Evolutionary conservation across 2,329 filamentous ascomycete genomes (phyloP).

Genomic region (Trichoderma citrinoviride): DNA sequence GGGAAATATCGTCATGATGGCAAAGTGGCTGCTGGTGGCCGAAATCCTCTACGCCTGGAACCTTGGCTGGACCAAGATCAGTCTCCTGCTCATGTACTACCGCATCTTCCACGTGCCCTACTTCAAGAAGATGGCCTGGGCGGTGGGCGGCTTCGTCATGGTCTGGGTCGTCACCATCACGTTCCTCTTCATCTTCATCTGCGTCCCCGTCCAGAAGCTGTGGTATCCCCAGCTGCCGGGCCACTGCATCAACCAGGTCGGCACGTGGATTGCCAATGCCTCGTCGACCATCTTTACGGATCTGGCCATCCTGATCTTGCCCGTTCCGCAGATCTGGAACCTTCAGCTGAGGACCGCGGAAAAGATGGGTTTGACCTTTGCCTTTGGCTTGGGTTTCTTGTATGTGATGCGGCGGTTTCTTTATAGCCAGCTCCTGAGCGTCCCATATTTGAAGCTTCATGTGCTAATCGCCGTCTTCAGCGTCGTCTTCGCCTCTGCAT

Average conservation of each 20-base stretch:
- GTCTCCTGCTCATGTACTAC: constrained; percentile 51
- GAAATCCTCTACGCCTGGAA: constrained; percentile 50
- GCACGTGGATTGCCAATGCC: constrained; percentile 50
- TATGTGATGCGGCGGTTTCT: constrained; percentile 29
- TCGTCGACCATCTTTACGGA: constrained; percentile 48
- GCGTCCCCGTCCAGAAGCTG: constrained; percentile 47
- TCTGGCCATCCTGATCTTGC: constrained; percentile 44
- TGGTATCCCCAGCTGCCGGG: constrained; percentile 48
- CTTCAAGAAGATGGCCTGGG: constrained; percentile 43
- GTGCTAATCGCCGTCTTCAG: constrained; percentile 26
- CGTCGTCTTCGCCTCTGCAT: constrained; percentile 49
- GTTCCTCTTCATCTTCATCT: constrained; percentile 52
- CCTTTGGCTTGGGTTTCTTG: constrained; percentile 47
- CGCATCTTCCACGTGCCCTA: constrained; percentile 48
- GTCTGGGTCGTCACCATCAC: constrained; percentile 48
- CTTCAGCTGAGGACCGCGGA: constrained; percentile 42
- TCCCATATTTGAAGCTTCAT: too few relatives aligned
- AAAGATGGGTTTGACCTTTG: constrained; percentile 44
- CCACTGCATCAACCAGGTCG: constrained; percentile 49
- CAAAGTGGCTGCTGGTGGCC: constrained; percentile 47
- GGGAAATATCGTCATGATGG: constrained; percentile 43
- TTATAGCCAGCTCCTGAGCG: neutral
- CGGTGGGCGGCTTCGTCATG: constrained; percentile 43
- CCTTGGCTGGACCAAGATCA: constrained; percentile 49
- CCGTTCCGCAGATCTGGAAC: constrained; percentile 46